These are phyloP conservation scores for Escovopsis sp. DNA, from an alignment of 2,329 filamentous ascomycete genomes.

Conservation along the genomic window DNA sequence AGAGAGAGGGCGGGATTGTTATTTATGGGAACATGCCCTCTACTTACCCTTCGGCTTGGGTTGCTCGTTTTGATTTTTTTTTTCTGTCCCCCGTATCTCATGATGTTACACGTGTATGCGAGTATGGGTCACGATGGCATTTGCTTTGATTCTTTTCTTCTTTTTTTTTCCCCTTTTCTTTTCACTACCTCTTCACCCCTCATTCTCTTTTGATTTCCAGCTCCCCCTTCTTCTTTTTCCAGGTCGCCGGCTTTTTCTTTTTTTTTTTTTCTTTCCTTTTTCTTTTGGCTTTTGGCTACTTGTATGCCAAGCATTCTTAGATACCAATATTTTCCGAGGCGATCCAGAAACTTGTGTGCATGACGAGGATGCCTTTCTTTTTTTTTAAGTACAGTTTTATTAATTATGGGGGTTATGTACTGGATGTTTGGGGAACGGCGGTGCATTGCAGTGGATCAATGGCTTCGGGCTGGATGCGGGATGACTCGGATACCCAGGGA, in stretches of 20 bases:
- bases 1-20: constrained; percentile 6
- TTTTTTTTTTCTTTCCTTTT: neutral
- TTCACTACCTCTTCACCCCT: constrained; percentile 6
- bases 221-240: neutral
- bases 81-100: constrained; percentile 2
- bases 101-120: neutral
- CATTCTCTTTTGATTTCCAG: neutral
- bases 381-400: too few species aligned
- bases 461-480: too few species aligned
- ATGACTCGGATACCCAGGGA: too few species aligned
- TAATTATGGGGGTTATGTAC: too few species aligned
- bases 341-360: too few species aligned
- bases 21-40: constrained; percentile 4
- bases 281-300: neutral
- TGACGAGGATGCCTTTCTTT: too few species aligned
- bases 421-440: too few species aligned
- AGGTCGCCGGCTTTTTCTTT: neutral
- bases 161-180: constrained; percentile 9
- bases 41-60: constrained; percentile 1
- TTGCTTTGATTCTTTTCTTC: neutral
- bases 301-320: too few species aligned
- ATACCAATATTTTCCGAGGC: too few species aligned
- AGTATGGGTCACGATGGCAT: neutral
- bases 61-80: constrained; percentile 4
- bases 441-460: too few species aligned